Evolutionary conservation across 495 filamentous ascomycete genomes (phyloP).

Genomic region (Hypomontagnella monticulosa): DNA sequence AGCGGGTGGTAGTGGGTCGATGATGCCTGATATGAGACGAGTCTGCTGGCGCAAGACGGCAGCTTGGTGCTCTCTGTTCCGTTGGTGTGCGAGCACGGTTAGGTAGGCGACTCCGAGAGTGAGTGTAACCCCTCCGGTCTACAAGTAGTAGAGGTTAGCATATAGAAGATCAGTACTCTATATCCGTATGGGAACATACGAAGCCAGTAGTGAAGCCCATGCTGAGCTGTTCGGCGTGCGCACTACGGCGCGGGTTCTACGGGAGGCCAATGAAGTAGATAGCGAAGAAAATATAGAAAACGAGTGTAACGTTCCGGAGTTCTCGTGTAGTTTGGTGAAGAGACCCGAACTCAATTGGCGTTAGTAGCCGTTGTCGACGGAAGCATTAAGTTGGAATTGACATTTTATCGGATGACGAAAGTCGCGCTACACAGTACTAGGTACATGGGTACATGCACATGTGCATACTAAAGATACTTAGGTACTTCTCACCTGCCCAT

Average conservation of each 20-base stretch:
- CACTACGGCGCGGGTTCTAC: conserved; percentile 36
- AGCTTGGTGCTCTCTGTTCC: conserved; percentile 74
- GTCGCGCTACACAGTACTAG: conserved; percentile 28
- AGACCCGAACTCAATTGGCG: conserved; percentile 19
- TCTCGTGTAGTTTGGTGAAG: background rate
- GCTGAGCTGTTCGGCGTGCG: conserved; percentile 34
- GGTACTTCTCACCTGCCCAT: no score
- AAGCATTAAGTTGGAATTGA: conserved; percentile 6
- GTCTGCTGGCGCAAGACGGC: conserved; percentile 76
- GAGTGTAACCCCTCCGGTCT: conserved; percentile 87
- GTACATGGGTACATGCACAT: background rate
- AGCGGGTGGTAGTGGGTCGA: conserved; percentile 57
- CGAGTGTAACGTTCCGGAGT: background rate
- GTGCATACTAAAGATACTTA: no score
- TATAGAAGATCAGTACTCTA: background rate
- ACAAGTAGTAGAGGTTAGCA: conserved; percentile 31
- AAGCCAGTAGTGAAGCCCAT: conserved; percentile 88
- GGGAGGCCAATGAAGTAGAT: conserved; percentile 27
- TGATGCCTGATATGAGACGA: conserved; percentile 65
- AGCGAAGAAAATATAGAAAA: background rate
- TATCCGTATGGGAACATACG: conserved; percentile 59
- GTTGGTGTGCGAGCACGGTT: conserved; percentile 75
- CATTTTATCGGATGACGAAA: conserved; percentile 39
- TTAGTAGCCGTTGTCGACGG: background rate
- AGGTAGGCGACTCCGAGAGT: conserved; percentile 86